Base-by-base conservation (phyloP, 2,329 filamentous ascomycete genomes). In the Aspergillus ochraceus region DNA sequence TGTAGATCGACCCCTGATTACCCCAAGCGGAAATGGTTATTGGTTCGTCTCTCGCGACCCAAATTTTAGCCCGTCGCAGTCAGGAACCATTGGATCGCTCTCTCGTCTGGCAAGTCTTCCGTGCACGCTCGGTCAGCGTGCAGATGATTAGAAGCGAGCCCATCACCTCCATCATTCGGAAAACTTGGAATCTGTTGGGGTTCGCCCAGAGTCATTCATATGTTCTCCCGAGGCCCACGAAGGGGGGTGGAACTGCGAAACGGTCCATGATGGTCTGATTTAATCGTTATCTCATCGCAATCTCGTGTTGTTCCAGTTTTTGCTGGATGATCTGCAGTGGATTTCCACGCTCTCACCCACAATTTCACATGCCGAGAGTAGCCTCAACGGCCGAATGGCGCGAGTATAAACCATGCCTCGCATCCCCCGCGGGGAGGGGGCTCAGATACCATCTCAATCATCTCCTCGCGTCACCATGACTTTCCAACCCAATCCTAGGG, bases 401-500 rank as follows among this genome's bases (percentile, higher is more conserved):
- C 42, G 12, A 17, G 24, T 47, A 47, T 20, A 47, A 47, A 47
- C 45, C 45, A 22, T 8, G 22, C 17, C 45, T 24, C 45, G 19
- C 22, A 24, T 47, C 45, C 29, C 47, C 42, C 36, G 49, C 10
- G 45, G 45, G 36, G 36, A n/a, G 17, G 36, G 36, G 32, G 32
- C 14, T 42, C 36, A 42, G 36, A 42, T 42, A 42, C 17, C 36
- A 42, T 42, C 36, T n/a, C 36, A 42, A 42, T 8, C 36, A 17
- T 2, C 14, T 42, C 17, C 2, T 17, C 11, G 32, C 14, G 0
- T 24, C 58, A 51, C 17, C 29, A 67, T 67, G 65, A 62, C 50
- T 49, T 45, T 52, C 22, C 49, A 60, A 22, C 60, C 54, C 1
- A 67, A 64, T 19, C 67, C 68, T 2, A 74, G 71, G 52, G 75